Evolutionary conservation across 805 yeast species (phyloP).

Genomic region (Hanseniaspora pseudoguilliermondii): DNA sequence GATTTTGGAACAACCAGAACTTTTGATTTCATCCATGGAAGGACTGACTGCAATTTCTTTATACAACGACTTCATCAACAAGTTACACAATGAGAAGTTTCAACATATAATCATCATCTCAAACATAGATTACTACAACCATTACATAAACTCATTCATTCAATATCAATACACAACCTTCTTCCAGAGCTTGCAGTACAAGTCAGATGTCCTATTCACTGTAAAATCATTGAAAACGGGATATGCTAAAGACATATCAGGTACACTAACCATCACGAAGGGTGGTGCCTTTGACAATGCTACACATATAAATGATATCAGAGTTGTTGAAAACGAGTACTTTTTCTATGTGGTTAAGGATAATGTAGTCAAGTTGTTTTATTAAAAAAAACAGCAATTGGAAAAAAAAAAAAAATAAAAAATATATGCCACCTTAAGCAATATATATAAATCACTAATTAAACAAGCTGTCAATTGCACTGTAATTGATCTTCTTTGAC

Average conservation of each 20-base stretch:
- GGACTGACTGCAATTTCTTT: constrained; percentile 22
- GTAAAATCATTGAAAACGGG: constrained; percentile 66
- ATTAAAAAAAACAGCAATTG: too few species aligned
- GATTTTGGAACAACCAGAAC: constrained; percentile 26
- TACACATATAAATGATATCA: constrained; percentile 6
- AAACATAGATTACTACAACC: constrained; percentile 17
- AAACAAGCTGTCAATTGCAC: constrained; percentile 50
- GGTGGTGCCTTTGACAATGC: constrained; percentile 34
- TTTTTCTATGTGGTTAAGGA: constrained; percentile 49
- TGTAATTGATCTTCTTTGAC: constrained; percentile 84
- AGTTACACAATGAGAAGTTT: constrained; percentile 19
- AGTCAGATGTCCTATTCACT: constrained; percentile 28
- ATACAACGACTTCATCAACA: constrained; percentile 20
- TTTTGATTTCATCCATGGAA: constrained; percentile 21
- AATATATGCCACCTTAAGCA: too few species aligned
- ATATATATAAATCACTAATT: constrained; percentile 14
- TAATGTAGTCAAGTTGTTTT: constrained; percentile 1
- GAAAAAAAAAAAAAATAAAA: too few species aligned
- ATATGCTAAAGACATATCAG: constrained; percentile 70
- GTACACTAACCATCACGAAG: constrained; percentile 45
- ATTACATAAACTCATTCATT: constrained; percentile 16
- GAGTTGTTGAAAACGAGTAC: constrained; percentile 48
- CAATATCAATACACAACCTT: constrained; percentile 18
- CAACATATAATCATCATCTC: constrained; percentile 20
- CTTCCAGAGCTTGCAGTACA: constrained; percentile 18